Base-by-base conservation (phyloP, 2,329 filamentous ascomycete species). In the Aplosporella prunicola region DNA sequence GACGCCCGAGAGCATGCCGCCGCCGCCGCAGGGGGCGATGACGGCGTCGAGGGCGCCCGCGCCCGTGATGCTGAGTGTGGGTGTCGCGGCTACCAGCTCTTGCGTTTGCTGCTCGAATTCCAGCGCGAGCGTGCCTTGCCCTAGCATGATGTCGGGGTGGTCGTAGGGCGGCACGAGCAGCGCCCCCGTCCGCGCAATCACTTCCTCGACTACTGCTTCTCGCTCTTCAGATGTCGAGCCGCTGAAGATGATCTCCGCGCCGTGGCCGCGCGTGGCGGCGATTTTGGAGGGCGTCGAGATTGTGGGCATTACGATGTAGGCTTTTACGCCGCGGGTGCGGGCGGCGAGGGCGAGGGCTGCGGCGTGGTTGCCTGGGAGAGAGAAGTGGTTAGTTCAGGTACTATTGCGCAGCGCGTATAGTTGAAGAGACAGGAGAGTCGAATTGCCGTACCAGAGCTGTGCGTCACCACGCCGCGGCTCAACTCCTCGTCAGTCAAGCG, bases 311-410 rank as follows among this genome's bases (percentile, higher is more conserved):
- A 96, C 79, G 53, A 96, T 88, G 64, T 89, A 76, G 0, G 86
- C 85, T 13, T 43, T 43, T 44, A 95, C 78, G 36, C 68, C 64
- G 53, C 81, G 76, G 24, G 79, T 79, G 13, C 69, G 70, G 2
- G 89, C 87, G 0, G 89, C 89, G 34, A 95, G 79, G 2, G 89
- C 77, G 40, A 96, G 77, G 2, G 91, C 89, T 67, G 94, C 87
- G 0, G 89, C 89, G 56, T 96, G 91, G 63, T 96, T 96, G 42
- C 89, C 88, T 89, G 45, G 2, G 25, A 5, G 25, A n/a, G 30
- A 29, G 9, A 27, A 18, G 14, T 4, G 22, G 20, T n/a, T 18
- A 22, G n/a, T n/a, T 20, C 3, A n/a, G n/a, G 11, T 17, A 17
- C n/a, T n/a, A n/a, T n/a, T n/a, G n/a, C n/a, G n/a, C n/a, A n/a